A percentile compares a stretch with the other conserved stretches of the same genome.
These are phyloP conservation scores for Ogataea paradorogensis DNA, from an alignment of 805 yeast species.

Conservation along the genomic window DNA sequence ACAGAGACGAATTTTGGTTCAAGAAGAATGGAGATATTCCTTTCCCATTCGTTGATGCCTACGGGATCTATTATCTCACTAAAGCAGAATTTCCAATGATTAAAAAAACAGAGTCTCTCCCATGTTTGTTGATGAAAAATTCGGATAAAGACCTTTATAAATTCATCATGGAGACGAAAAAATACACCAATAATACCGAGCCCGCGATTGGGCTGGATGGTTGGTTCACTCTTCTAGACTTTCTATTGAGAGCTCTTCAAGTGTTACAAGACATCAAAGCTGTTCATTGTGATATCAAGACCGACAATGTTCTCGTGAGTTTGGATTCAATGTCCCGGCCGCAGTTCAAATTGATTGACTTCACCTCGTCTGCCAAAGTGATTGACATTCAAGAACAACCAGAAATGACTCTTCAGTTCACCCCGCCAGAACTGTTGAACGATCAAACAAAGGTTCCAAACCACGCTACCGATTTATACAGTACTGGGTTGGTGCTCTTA, in stretches of 20 bases:
- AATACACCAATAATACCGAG: neutral
- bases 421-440: conserved; percentile 45
- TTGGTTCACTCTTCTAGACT: conserved; percentile 35
- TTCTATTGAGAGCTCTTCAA: conserved; percentile 27
- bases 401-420: conserved; percentile 39
- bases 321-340: conserved; percentile 20
- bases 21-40: conserved; percentile 1
- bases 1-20: conserved; percentile 19
- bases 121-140: conserved; percentile 29
- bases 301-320: conserved; percentile 40
- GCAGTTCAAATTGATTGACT: conserved; percentile 44
- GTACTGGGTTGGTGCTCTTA: conserved; percentile 45
- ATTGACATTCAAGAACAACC: conserved; percentile 25
- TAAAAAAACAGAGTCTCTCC: conserved; percentile 25
- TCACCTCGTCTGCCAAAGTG: conserved; percentile 37
- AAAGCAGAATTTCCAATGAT: conserved; percentile 25
- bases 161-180: conserved; percentile 16
- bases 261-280: conserved; percentile 28
- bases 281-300: conserved; percentile 49
- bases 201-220: conserved; percentile 21
- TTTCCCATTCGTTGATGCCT: conserved; percentile 29
- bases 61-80: conserved; percentile 29
- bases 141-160: conserved; percentile 29
- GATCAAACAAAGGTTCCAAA: conserved; percentile 28
- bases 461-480: conserved; percentile 41